Evolutionary conservation across 2,329 filamentous ascomycete species (phyloP).

Genomic region (Botrytis tulipae): DNA sequence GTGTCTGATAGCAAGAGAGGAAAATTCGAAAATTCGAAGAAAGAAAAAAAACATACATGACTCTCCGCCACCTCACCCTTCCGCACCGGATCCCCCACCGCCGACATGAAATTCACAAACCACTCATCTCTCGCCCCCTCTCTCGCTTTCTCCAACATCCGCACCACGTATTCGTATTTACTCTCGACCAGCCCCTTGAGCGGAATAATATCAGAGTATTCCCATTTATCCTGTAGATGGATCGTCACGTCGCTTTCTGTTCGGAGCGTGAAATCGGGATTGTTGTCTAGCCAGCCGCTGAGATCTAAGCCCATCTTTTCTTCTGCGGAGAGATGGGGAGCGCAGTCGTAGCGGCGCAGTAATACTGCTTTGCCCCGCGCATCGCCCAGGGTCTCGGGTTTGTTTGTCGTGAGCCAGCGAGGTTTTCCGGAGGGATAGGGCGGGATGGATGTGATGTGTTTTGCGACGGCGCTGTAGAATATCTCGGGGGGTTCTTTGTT

Average conservation of each 20-base stretch:
- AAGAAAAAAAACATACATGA: constrained; percentile 33
- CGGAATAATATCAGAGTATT: constrained; percentile 41
- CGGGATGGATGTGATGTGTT: constrained; percentile 50
- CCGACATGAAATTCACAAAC: constrained; percentile 47
- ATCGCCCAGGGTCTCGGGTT: constrained; percentile 59
- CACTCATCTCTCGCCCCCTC: constrained; percentile 32
- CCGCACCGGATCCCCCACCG: constrained; percentile 41
- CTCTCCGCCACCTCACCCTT: constrained; percentile 43
- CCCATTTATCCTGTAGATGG: constrained; percentile 50
- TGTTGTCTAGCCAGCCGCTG: constrained; percentile 62
- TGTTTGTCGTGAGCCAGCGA: constrained; percentile 61
- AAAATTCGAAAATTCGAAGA: not conserved
- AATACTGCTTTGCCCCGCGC: constrained; percentile 67
- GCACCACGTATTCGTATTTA: constrained; percentile 43
- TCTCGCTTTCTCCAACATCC: constrained; percentile 41
- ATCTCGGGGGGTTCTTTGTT: constrained; percentile 54
- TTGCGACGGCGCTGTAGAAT: constrained; percentile 47
- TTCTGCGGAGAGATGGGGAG: constrained; percentile 40
- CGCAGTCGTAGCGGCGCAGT: constrained; percentile 60
- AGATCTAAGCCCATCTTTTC: constrained; percentile 42
- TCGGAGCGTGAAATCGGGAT: constrained; percentile 53
- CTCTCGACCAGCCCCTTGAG: constrained; percentile 42
- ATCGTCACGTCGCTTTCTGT: constrained; percentile 42
- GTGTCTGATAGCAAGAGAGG: not conserved
- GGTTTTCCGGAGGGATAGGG: constrained; percentile 38